Evolutionary conservation across 495 filamentous ascomycete genomes (phyloP).

Genomic region (Choiromyces venosus): DNA sequence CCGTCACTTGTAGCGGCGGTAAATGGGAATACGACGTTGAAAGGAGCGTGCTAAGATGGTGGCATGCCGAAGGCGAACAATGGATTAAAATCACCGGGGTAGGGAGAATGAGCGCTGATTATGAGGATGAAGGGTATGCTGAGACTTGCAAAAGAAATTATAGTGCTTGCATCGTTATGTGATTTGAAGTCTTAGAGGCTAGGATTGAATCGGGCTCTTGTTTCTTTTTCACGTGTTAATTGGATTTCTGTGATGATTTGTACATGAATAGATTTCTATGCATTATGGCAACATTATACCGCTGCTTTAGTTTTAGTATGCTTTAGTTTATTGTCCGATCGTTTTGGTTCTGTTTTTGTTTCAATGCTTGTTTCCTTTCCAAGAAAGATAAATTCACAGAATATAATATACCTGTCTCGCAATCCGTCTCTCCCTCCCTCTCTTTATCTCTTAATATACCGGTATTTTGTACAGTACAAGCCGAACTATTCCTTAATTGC

Average conservation of each 20-base stretch:
- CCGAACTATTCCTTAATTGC: not conserved
- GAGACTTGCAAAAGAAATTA: slow-evolving; percentile 46
- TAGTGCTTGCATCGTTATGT: slow-evolving; percentile 49
- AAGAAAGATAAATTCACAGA: not conserved
- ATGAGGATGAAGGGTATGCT: slow-evolving; percentile 53
- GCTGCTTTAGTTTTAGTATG: not conserved
- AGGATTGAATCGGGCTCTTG: not conserved
- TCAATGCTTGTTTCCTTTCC: not conserved
- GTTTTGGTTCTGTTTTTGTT: not conserved
- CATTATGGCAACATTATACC: not conserved
- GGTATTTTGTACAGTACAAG: not conserved
- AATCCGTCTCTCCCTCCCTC: not conserved
- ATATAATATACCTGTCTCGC: not conserved
- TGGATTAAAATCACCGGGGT: slow-evolving; percentile 70
- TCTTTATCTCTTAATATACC: not conserved
- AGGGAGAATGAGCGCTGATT: slow-evolving; percentile 57
- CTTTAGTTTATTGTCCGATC: not conserved
- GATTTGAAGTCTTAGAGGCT: not conserved
- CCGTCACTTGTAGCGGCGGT: slow-evolving; percentile 70
- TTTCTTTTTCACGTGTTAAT: not conserved
- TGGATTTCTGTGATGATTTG: not conserved
- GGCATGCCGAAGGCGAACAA: slow-evolving; percentile 82
- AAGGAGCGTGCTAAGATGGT: slow-evolving; percentile 76
- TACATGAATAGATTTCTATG: not conserved
- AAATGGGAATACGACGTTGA: slow-evolving; percentile 80